Evolutionary conservation across 768 basidiomycete species (phyloP).

Genomic region (Pleurotus platypus): DNA sequence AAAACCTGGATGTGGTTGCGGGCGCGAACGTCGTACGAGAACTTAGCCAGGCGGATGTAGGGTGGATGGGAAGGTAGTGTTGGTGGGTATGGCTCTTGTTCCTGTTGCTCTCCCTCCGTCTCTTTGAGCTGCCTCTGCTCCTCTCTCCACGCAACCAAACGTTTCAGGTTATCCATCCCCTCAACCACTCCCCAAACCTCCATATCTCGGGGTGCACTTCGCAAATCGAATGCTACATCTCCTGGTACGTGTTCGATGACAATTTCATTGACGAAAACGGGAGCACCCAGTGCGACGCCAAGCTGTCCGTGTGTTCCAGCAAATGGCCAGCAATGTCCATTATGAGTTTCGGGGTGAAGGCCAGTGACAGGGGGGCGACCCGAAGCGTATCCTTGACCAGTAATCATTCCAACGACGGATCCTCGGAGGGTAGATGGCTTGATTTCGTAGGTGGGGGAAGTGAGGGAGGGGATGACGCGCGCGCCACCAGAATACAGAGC

Average conservation of each 20-base stretch:
- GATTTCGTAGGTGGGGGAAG: conserved; percentile 74
- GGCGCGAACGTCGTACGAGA: conserved; percentile 61
- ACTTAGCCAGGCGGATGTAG: conserved; percentile 64
- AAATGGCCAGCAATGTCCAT: conserved; percentile 95
- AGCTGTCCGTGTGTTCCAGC: conserved; percentile 73
- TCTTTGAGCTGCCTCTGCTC: conserved; percentile 34
- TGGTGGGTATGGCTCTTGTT: conserved; percentile 38
- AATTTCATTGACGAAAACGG: conserved; percentile 69
- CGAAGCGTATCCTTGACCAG: conserved; percentile 56
- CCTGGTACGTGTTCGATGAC: conserved; percentile 87
- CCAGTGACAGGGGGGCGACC: conserved; percentile 86
- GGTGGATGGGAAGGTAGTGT: conserved; percentile 42
- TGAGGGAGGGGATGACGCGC: conserved; percentile 75
- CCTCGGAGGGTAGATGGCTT: conserved; percentile 45
- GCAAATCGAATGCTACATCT: conserved; percentile 79
- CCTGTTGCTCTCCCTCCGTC: conserved; percentile 28
- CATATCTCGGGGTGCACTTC: conserved; percentile 80
- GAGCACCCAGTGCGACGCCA: conserved; percentile 75
- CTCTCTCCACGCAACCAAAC: conserved; percentile 52
- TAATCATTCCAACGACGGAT: conserved; percentile 51
- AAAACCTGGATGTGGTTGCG: conserved; percentile 74
- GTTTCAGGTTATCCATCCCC: conserved; percentile 64
- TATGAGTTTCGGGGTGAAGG: conserved; percentile 79
- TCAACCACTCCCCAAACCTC: conserved; percentile 92
- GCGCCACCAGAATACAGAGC: conserved; percentile 85